Evolutionary conservation across 768 basidiomycete genomes (phyloP), one percentile per base, ranked within the genome.

Genomic region (Naganishia onofrii): DNA sequence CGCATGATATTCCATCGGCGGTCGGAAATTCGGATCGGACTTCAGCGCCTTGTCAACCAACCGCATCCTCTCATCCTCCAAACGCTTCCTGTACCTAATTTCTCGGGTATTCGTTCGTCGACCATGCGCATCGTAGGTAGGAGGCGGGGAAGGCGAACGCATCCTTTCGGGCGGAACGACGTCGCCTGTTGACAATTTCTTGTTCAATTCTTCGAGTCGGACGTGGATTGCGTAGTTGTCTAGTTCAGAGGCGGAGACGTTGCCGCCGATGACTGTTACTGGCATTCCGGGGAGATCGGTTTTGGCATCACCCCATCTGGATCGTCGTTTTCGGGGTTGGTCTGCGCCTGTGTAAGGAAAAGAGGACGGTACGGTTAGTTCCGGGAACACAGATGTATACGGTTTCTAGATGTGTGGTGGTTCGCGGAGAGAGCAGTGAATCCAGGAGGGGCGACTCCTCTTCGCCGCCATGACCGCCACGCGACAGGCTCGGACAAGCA

Each of bases 101-200:
- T 99, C 96, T 57, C 96, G 91, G 31, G 93, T 98, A 82, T 99
- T 99, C 60, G 94, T 97, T 77, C 96, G 88, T 67, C 96, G 92
- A 84, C 96, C 96, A 76, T 98, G 95, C 2, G 88, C 88, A 80
- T 99, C 96, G 78, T 99, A 98, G 0, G 93, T 93, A 17, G 96
- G 96, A 8, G 95, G 93, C 51, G 96, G 96, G 32, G 96, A 99
- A 31, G 92, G 88, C 0, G 96, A 98, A 71, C 93, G 86, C 83
- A 96, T 93, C 71, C 90, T 86, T 74, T 98, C 95, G 23, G 95
- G 93, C 58, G 96, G 96, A 64, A 99, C 87, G 76, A 92, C 93
- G 77, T 98, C 93, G 73, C 96, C 96, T 72, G 93, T 82, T 71
- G 94, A 84, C 29, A 99, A 85, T 82, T 97, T 96, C 75, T 92